Evolutionary conservation across 2,329 filamentous ascomycete genomes (phyloP).

Genomic region (Ophiocordyceps camponoti-saundersi): DNA sequence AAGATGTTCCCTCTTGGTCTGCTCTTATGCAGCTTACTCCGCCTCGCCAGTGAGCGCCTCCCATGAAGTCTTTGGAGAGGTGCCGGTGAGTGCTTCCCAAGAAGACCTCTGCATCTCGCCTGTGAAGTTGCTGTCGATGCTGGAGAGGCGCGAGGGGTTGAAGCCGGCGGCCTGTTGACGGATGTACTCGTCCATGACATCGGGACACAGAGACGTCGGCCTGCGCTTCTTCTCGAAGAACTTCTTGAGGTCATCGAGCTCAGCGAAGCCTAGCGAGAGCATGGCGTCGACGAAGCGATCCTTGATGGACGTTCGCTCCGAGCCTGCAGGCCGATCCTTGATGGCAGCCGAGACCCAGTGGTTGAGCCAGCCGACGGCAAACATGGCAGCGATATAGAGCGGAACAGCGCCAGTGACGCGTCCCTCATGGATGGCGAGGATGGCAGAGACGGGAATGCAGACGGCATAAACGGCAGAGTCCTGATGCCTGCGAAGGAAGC

Average conservation of each 20-base stretch:
- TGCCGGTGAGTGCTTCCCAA: neutral
- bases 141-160: neutral
- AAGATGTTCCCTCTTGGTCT: neutral
- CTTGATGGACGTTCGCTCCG: neutral
- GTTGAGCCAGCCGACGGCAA: neutral
- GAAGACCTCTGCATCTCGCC: neutral
- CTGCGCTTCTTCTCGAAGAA: neutral
- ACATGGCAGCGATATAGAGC: neutral
- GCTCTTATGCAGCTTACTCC: neutral
- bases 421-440: slow-evolving; percentile 1
- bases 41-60: neutral
- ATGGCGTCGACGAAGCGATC: neutral
- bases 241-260: neutral
- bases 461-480: slow-evolving; percentile 1
- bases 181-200: slow-evolving; percentile 1
- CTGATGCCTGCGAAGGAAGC: neutral
- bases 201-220: neutral
- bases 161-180: neutral
- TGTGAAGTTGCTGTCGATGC: neutral
- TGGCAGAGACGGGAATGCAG: slow-evolving; percentile 1
- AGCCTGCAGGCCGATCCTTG: neutral
- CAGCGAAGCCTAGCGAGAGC: neutral
- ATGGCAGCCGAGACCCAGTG: neutral
- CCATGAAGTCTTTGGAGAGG: neutral
- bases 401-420: neutral